These are phyloP conservation scores for Starmerella stellata DNA, from an alignment of 805 yeast genomes.

Conservation along the genomic window DNA sequence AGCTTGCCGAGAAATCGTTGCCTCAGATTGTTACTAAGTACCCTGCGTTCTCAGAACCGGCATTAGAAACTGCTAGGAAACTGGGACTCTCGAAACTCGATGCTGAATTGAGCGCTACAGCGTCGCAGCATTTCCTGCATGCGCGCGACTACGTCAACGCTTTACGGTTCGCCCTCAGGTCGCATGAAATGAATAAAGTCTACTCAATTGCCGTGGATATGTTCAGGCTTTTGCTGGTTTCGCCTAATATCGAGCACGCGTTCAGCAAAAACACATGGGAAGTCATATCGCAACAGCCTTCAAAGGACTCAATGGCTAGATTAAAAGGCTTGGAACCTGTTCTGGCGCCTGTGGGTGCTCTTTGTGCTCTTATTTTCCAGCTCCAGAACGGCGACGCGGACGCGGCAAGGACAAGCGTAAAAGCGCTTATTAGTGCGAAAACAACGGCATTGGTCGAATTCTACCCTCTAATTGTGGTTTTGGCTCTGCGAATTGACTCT, in stretches of 20 bases:
- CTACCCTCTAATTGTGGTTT: conserved; percentile 14
- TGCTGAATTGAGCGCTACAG: conserved; percentile 3
- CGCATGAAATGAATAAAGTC: neutral
- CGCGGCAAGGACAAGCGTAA: neutral
- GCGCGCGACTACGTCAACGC: neutral
- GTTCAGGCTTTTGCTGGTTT: too few relatives aligned
- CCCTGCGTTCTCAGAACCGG: conserved; percentile 3
- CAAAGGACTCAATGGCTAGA: too few relatives aligned
- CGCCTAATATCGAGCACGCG: too few relatives aligned
- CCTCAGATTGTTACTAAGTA: conserved; percentile 11
- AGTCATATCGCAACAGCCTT: too few relatives aligned
- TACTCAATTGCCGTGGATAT: too few relatives aligned
- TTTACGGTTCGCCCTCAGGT: neutral
- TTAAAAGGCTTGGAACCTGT: too few relatives aligned
- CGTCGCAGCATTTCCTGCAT: conserved; percentile 5
- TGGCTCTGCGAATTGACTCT: conserved; percentile 1
- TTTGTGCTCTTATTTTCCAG: neutral
- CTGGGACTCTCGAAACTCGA: conserved; percentile 9
- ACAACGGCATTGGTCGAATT: conserved; percentile 1
- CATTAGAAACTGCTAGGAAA: conserved; percentile 9
- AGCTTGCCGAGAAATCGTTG: conserved; percentile 6
- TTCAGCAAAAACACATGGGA: too few relatives aligned
- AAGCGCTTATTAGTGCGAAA: neutral
- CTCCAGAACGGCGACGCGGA: neutral
- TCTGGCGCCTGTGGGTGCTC: neutral